Evolutionary conservation across 176 grass and related monocot species (phyloP), one percentile per base, ranked within the genome.

Genomic region (Tuctoria greenei): DNA sequence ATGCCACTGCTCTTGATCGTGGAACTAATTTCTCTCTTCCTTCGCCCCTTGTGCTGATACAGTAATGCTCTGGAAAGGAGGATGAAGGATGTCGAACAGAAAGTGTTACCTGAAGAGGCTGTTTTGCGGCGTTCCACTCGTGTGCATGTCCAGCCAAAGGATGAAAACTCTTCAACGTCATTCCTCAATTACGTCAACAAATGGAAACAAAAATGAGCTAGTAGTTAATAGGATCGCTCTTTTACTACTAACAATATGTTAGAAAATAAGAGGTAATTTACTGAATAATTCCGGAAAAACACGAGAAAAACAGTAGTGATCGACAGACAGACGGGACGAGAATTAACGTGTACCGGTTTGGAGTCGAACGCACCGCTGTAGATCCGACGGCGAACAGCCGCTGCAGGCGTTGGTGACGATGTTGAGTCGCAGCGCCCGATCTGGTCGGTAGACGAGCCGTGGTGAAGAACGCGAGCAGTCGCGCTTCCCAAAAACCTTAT

Each of bases 131-230:
- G 95, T 47, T 97, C 95, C 39, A 89, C 83, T 47, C 90, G 95
- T 37, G 86, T 93, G 37, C 83, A 81, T 20, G 88, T 84, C 18
- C 91, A 97, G 41, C 86, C 91, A 36, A 91, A 74, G 75, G 84
- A 91, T 74, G 95, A 97, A n/a, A 58, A 81, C 69, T 74, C 88
- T 56, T 81, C 73, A 10, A 87, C 67, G 50, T 84, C 84, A 45
- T 93, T 92, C 84, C 91, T 97, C 67, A 83, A 85, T 64, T 93
- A 97, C 81, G 66, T 81, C 40, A 97, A 97, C 86, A 90, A 61
- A 74, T 93, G 76, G 88, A 97, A 86, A 72, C 68, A 73, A 46
- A 85, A 42, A 7, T 87, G 83, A 87, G 75, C 25, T 67, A 55
- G 26, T 37, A 45, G 23, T 60, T 78, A 6, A 72, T 38, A 71